Base-by-base conservation (phyloP, 768 basidiomycete species). In the Symmetrospora coprosmae region DNA sequence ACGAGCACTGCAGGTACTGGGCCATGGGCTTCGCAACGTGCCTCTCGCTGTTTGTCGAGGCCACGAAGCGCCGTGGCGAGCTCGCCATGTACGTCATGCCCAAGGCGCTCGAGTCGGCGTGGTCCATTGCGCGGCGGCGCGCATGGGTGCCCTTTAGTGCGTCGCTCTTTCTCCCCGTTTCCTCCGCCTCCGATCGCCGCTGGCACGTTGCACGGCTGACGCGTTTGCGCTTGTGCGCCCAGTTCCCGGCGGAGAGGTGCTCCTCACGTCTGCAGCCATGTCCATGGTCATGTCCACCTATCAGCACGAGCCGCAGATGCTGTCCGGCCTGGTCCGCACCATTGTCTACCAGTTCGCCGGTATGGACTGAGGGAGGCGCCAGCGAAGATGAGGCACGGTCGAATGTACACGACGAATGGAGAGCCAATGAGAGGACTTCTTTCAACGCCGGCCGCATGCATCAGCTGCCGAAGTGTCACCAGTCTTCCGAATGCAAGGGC, bases 11-110 rank as follows among this genome's bases (percentile, higher is more conserved):
- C 2, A 38, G 13, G 17, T 34, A 39, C 23, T 25, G 35, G 37
- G 14, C 19, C 2, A 77, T 80, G 2, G 90, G 90, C 0, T 76
- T 87, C 40, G 72, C 82, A 6, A 76, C 84, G 9, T 88, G 87
- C 13, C 66, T 92, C 11, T 78, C 87, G 7, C 73, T 97, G 47
- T 81, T 94, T 60, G 78, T 91, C 2, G 92, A 97, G 68, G 90
- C 87, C 69, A 83, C 80, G 74, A 79, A 83, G 67, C 77, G 92
- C n/a, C 78, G 90, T 4, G 85, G 81, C 1, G 92, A 97, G 73
- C 75, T 96, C 64, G 88, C 90, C 63, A 87, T 89, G 88, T 89
- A 85, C 70, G 72, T 75, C 30, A 73, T 96, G 25, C 92, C 92
- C 3, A 87, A 89, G 71, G 87, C 81, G 0, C 71, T 97, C 34